Percentiles rank a stretch among this genome's conserved stretches.
phyloP scores from a whole-genome alignment of 1,284 basidiomycete genomes.

The Ganoderma leucocontextum region DNA sequence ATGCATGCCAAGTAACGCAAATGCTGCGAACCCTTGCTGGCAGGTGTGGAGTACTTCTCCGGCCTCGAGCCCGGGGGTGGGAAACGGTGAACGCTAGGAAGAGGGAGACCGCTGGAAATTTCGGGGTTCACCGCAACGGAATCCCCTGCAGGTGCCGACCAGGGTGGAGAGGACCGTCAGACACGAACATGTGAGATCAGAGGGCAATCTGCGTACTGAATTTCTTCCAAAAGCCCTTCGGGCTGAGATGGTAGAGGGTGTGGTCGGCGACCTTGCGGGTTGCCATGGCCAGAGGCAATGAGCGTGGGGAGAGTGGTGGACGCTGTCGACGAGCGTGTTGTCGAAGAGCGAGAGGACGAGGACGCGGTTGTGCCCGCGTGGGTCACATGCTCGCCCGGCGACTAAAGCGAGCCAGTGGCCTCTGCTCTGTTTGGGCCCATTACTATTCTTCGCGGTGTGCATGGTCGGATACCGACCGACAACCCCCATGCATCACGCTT shows the following conservation, averaged over 20 bases:
- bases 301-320: slow-evolving; percentile 23
- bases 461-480: background rate
- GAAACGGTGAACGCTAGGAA: slow-evolving; percentile 76
- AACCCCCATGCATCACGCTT: background rate
- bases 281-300: slow-evolving; percentile 57
- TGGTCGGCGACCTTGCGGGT: slow-evolving; percentile 81
- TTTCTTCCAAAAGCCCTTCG: slow-evolving; percentile 95
- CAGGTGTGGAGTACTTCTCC: slow-evolving; percentile 87
- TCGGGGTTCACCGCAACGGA: slow-evolving; percentile 84
- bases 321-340: slow-evolving; percentile 26
- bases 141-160: slow-evolving; percentile 61
- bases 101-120: slow-evolving; percentile 92
- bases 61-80: slow-evolving; percentile 89
- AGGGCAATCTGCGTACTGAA: slow-evolving; percentile 68
- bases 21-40: slow-evolving; percentile 76
- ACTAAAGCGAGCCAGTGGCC: slow-evolving; percentile 11
- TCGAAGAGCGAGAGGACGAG: slow-evolving; percentile 19
- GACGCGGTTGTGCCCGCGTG: slow-evolving; percentile 23
- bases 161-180: slow-evolving; percentile 4
- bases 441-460: background rate
- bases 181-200: background rate
- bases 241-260: slow-evolving; percentile 87
- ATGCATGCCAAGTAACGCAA: slow-evolving; percentile 24
- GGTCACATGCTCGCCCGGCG: slow-evolving; percentile 26
- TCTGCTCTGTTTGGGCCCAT: background rate